A percentile compares a stretch with the other conserved stretches of the same genome.
These are phyloP conservation scores for Microsporum ferrugineum DNA, from an alignment of 2,329 filamentous ascomycete species.

Conservation along the genomic window DNA sequence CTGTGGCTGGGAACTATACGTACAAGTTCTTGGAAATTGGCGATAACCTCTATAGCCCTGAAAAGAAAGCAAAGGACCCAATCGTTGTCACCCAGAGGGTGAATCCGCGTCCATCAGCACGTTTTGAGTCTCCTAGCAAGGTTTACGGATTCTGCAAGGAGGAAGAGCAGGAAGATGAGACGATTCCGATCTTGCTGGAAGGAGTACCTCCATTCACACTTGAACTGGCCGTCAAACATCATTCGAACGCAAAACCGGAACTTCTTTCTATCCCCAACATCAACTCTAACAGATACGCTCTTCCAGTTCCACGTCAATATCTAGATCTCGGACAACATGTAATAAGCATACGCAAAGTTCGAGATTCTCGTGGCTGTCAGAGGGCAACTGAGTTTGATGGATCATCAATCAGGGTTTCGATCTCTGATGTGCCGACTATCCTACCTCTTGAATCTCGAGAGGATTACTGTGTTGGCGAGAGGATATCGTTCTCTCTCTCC, in stretches of 20 bases:
- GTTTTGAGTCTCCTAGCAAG: conserved; percentile 75
- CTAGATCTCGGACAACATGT: conserved; percentile 83
- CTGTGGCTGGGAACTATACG: conserved; percentile 67
- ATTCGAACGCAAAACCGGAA: conserved; percentile 67
- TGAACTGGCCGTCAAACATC: conserved; percentile 87
- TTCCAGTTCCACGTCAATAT: conserved; percentile 73
- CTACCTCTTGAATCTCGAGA: conserved; percentile 70
- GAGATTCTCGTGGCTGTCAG: conserved; percentile 77
- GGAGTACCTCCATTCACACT: conserved; percentile 80
- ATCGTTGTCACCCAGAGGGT: conserved; percentile 71
- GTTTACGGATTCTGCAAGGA: conserved; percentile 93
- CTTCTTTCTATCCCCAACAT: conserved; percentile 73
- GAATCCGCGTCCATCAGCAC: conserved; percentile 68
- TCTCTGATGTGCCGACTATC: conserved; percentile 87
- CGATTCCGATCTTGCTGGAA: conserved; percentile 73
- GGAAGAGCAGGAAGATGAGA: conserved; percentile 69
- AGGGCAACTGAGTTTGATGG: conserved; percentile 59
- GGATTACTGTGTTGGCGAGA: conserved; percentile 93
- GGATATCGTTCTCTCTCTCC: conserved; percentile 80
- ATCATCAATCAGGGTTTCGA: conserved; percentile 75
- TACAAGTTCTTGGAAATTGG: conserved; percentile 76
- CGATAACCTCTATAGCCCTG: conserved; percentile 74
- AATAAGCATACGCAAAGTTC: conserved; percentile 78
- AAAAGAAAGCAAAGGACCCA: conserved; percentile 52
- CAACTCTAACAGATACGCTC: conserved; percentile 58